Percentiles rank a stretch among this genome's conserved stretches.
These are phyloP conservation scores for Metschnikowia orientalis DNA, from an alignment of 805 yeast species.

Conservation along the genomic window DNA sequence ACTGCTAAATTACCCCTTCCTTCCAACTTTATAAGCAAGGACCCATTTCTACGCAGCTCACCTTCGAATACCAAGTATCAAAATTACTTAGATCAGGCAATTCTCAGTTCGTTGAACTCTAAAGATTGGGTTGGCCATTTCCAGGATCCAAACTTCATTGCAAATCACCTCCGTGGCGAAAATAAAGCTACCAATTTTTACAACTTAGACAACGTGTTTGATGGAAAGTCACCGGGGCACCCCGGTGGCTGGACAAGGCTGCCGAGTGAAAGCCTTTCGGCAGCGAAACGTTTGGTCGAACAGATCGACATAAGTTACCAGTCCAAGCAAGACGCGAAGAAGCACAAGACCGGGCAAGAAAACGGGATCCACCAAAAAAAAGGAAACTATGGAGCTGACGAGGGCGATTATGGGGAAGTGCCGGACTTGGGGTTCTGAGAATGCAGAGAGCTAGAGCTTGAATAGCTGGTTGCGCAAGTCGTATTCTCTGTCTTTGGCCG, in stretches of 20 bases:
- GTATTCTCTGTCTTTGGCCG: slow-evolving; percentile 42
- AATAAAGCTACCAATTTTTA: slow-evolving; percentile 26
- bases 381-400: slow-evolving; percentile 24
- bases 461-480: slow-evolving; percentile 38
- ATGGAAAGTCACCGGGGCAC: slow-evolving; percentile 14
- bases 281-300: slow-evolving; percentile 21
- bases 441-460: slow-evolving; percentile 20
- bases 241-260: slow-evolving; percentile 21
- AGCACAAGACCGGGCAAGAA: slow-evolving; percentile 9
- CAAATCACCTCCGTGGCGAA: slow-evolving; percentile 17
- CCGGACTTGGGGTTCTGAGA: slow-evolving; percentile 23
- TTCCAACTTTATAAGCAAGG: slow-evolving; percentile 5
- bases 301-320: slow-evolving; percentile 23
- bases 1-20: slow-evolving; percentile 18
- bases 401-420: slow-evolving; percentile 22
- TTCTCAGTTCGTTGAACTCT: slow-evolving; percentile 11
- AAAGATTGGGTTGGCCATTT: slow-evolving; percentile 8
- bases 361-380: slow-evolving; percentile 7
- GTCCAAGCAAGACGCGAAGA: slow-evolving; percentile 18
- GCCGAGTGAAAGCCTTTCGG: slow-evolving; percentile 5
- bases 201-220: slow-evolving; percentile 27
- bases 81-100: slow-evolving; percentile 7
- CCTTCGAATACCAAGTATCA: slow-evolving; percentile 31
- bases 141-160: slow-evolving; percentile 13
- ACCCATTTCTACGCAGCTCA: slow-evolving; percentile 24